phyloP scores from a whole-genome alignment of 306 rosid genomes.

The Castanea sativa region DNA sequence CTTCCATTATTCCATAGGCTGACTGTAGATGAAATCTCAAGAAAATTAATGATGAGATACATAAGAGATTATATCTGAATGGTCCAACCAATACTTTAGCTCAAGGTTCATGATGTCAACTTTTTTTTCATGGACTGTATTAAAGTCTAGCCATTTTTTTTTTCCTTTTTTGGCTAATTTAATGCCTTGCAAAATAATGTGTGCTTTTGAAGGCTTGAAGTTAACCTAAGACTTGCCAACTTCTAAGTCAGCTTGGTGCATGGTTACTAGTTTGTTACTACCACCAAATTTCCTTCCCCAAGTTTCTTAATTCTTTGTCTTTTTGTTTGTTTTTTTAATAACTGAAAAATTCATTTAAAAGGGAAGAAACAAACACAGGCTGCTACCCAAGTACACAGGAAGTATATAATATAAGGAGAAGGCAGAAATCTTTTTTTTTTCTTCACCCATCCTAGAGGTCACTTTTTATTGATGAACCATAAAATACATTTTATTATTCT shows the following conservation, averaged over 20 bases:
- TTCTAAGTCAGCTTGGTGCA: slow-evolving; percentile 4
- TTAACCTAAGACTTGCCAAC: slow-evolving; percentile 1
- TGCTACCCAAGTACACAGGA: no score
- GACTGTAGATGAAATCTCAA: background rate
- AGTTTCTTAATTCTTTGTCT: no score
- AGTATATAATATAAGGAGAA: no score
- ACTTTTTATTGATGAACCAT: slow-evolving; percentile 10
- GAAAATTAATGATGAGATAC: background rate
- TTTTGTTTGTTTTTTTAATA: no score
- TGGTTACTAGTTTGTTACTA: background rate
- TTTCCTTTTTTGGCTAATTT: no score
- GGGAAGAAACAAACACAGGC: no score
- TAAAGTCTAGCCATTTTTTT: background rate
- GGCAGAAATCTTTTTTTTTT: no score
- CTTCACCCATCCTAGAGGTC: background rate
- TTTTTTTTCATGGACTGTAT: background rate
- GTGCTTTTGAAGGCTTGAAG: background rate
- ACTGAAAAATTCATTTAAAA: no score
- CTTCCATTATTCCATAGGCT: background rate
- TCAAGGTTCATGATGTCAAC: background rate
- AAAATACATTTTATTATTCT: slow-evolving; percentile 18
- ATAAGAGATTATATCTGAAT: background rate
- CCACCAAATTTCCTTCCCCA: background rate
- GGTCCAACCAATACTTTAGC: background rate
- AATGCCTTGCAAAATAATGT: background rate